Conservation (phyloP, 2,329 filamentous ascomycete genomes). For the Trichophaea hybrida region DNA sequence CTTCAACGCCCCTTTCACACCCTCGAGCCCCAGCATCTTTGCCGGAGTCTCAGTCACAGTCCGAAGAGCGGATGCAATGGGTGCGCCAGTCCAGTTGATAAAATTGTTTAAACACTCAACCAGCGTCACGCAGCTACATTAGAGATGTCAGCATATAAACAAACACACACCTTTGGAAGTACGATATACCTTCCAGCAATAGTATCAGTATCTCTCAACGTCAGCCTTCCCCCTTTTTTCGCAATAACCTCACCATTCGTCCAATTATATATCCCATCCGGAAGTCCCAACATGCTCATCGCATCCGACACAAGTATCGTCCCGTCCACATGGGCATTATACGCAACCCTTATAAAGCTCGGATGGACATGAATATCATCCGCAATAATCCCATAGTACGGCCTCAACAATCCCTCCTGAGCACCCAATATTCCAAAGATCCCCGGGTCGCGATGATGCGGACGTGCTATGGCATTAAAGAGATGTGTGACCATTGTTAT, state of each 20-base stretch:
- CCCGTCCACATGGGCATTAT: slow-evolving; percentile 68
- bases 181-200: slow-evolving; percentile 48
- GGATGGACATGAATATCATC: slow-evolving; percentile 86
- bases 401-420: slow-evolving; percentile 43
- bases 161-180: background rate
- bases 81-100: slow-evolving; percentile 55
- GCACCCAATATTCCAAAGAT: slow-evolving; percentile 74
- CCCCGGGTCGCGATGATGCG: slow-evolving; percentile 82
- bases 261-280: slow-evolving; percentile 75
- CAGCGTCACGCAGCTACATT: slow-evolving; percentile 48
- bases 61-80: slow-evolving; percentile 52
- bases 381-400: slow-evolving; percentile 78
- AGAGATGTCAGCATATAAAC: background rate
- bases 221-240: slow-evolving; percentile 58
- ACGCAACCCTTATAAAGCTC: slow-evolving; percentile 77
- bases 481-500: slow-evolving; percentile 84
- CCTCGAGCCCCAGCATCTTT: slow-evolving; percentile 54
- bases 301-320: slow-evolving; percentile 85
- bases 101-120: slow-evolving; percentile 75
- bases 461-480: slow-evolving; percentile 84
- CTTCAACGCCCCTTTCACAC: slow-evolving; percentile 43
- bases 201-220: slow-evolving; percentile 61
- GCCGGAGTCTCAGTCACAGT: slow-evolving; percentile 66
- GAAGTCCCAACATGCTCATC: slow-evolving; percentile 72
- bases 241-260: slow-evolving; percentile 55